Evolutionary conservation across 2,329 filamentous ascomycete genomes (phyloP), one percentile per base, ranked within the genome.

Genomic region (Periconia sp.): DNA sequence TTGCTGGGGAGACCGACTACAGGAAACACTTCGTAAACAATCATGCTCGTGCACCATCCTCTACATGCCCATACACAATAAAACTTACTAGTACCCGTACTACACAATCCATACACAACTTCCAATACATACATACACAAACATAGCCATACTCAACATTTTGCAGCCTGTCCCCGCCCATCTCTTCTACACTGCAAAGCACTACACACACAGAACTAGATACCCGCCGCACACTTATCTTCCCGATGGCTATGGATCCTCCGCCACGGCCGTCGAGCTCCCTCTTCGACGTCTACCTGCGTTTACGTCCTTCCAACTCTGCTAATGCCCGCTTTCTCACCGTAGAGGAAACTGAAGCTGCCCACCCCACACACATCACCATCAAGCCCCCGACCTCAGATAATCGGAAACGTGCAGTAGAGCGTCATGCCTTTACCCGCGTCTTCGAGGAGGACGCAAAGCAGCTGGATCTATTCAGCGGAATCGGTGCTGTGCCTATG

Each of bases 351-450:
- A 65, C 64, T 40, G 68, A 70, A 18, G 61, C 65, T 27, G 61
- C 66, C 46, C 68, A 73, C 45, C 74, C 78, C 1, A 80, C 77
- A 15, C 79, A 82, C 62, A 80, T 82, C 59, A 82, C 79, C 7
- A 80, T 81, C 63, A 76, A 77, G 49, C 77, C 79, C 8, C 92
- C 92, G 0, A 90, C 91, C 2, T 89, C 86, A 58, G 93, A 97
- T 56, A 83, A 85, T 57, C 84, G 93, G 52, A 90, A 93, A 62
- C 85, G 92, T 44, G 92, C 92, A 1, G 85, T 97, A 35, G 94
- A 99, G 74, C 91, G 89, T 70, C 99, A 97, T 71, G 90, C 88
- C 1, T 99, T 99, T 69, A 99, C 94, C 0, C 86, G 86, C 57
- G 92, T 99, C 1, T 97, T 97, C 64, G 89, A 95, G 64, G 92